Base-by-base conservation (phyloP, 495 filamentous ascomycete species). In the Penicillium lagena region DNA sequence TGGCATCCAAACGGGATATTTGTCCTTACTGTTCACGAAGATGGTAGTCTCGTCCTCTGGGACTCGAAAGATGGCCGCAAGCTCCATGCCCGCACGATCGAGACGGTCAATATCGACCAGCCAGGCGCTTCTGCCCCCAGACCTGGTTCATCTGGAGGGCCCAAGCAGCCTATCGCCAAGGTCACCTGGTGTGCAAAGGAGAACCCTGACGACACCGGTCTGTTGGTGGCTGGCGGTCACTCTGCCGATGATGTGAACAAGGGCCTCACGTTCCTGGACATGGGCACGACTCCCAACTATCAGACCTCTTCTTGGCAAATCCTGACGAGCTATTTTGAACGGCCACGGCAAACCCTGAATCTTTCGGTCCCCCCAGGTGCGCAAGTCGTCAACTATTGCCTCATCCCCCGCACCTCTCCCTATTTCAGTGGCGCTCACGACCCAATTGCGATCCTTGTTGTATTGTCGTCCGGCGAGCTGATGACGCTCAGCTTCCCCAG, bases 1-100 rank as follows among this genome's bases (percentile, higher is more conserved):
- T 98, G 93, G 93, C 93, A 98, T 67, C 93, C 93, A 1, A 94
- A 90, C 22, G 93, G 93, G 0, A 93, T 86, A 0, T 98, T 97
- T 54, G 64, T 96, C 33, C 60, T 90, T 42, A 95, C 87, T 0
- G 84, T 85, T 9, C 85, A 97, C 54, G 90, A 96, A 49, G 91
- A 97, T 59, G 83, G 83, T 4, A 91, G 83, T 47, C 58, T 98
- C 29, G 93, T 91, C 0, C 80, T 97, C 40, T 98, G 94, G 94
- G 94, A 97, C 69, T 68, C 85, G 2, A 94, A 89, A 51, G 94
- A 96, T 56, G 93, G 90, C 8, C 81, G 89, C 36, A 72, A 93
- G 28, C 70, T 98, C 11, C 79, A 89, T 71, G 89, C 90, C 9
- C 71, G 94, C 50, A 94, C 87, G 4, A 63, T 96, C 15, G 77